A percentile compares a stretch with the other conserved stretches of the same genome.
These are phyloP conservation scores for Alternaria solani DNA, from an alignment of 2,329 filamentous ascomycete species.

Conservation along the genomic window DNA sequence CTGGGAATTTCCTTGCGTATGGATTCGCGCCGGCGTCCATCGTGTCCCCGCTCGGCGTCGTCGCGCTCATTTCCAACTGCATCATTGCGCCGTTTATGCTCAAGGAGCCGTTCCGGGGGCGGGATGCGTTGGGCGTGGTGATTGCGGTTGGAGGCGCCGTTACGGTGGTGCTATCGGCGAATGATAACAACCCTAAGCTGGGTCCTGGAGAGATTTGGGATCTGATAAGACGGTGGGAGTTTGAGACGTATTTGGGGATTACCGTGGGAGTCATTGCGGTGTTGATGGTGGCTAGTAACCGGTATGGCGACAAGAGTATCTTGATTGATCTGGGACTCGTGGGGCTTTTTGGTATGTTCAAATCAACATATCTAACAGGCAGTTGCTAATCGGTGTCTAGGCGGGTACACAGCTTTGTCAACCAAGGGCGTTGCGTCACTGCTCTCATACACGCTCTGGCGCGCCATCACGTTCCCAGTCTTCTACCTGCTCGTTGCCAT, in stretches of 20 bases:
- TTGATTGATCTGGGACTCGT: constrained; percentile 93
- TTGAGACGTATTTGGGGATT: constrained; percentile 86
- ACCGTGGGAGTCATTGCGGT: constrained; percentile 76
- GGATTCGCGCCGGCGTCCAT: constrained; percentile 98
- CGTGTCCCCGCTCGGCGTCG: constrained; percentile 95
- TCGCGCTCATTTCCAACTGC: constrained; percentile 95
- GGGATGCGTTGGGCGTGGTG: constrained; percentile 87
- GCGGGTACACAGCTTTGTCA: constrained; percentile 93
- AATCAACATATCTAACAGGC: background rate
- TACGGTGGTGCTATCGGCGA: constrained; percentile 90
- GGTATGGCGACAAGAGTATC: constrained; percentile 85
- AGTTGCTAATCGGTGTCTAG: constrained; percentile 47
- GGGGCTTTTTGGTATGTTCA: constrained; percentile 80
- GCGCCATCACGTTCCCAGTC: constrained; percentile 88
- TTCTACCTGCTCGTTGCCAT: constrained; percentile 86
- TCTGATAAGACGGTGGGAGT: constrained; percentile 86
- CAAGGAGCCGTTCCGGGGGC: constrained; percentile 83
- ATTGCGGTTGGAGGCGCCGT: constrained; percentile 88
- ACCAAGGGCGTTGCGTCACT: constrained; percentile 97
- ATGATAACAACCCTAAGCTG: constrained; percentile 86
- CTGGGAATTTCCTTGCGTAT: constrained; percentile 96
- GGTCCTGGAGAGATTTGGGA: constrained; percentile 90
- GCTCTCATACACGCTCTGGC: constrained; percentile 87
- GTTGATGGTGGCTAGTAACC: constrained; percentile 83
- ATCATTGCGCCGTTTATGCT: constrained; percentile 94